Conservation (phyloP, 495 filamentous ascomycete species). For the Aspergillus asperescens region DNA sequence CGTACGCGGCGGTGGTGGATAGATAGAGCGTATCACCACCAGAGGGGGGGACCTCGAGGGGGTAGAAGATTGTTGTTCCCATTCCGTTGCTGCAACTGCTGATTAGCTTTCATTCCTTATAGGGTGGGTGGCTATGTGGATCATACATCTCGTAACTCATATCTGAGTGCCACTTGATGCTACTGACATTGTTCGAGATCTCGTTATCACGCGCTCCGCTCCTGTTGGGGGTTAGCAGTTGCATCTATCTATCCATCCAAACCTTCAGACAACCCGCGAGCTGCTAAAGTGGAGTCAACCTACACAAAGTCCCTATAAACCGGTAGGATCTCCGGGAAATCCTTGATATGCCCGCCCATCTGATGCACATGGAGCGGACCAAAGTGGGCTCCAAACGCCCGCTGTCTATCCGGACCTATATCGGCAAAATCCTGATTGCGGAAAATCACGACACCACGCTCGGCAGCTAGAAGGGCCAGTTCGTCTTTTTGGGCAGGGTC, state of each 20-base stretch:
- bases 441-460: constrained; percentile 55
- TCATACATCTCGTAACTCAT: constrained; percentile 59
- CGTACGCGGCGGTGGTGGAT: constrained; percentile 57
- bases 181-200: too few relatives aligned
- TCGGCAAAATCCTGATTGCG: constrained; percentile 55
- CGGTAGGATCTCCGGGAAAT: constrained; percentile 54
- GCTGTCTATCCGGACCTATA: constrained; percentile 48
- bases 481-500: constrained; percentile 49
- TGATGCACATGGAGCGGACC: constrained; percentile 58
- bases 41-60: constrained; percentile 31
- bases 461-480: constrained; percentile 51
- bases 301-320: constrained; percentile 43
- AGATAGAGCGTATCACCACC: constrained; percentile 64
- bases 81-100: constrained; percentile 62
- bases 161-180: constrained; percentile 58
- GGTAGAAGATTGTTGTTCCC: constrained; percentile 15
- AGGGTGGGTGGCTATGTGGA: too few relatives aligned
- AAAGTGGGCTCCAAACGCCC: constrained; percentile 54
- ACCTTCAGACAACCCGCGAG: too few relatives aligned
- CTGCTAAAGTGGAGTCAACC: constrained; percentile 37
- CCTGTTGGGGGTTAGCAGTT: too few relatives aligned
- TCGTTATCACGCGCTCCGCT: too few relatives aligned
- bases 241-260: too few relatives aligned
- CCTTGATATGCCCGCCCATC: constrained; percentile 53
- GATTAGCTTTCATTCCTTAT: too few relatives aligned